Base-by-base conservation (phyloP, 2,329 filamentous ascomycete species). In the Scleromitrula shiraiana region DNA sequence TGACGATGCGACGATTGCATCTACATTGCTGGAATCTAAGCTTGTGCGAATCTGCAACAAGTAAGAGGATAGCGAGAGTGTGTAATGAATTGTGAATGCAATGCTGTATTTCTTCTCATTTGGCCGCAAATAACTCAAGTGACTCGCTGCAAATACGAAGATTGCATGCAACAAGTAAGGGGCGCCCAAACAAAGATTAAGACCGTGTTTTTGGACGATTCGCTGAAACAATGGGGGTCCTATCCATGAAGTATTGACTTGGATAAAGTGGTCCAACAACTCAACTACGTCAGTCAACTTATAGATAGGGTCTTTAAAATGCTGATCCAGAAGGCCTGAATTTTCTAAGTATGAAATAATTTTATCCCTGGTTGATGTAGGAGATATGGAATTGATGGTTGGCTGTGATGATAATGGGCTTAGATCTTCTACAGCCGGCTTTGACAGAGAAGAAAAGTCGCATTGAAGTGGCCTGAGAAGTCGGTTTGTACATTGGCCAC, bases 81-180 rank as follows among this genome's bases (percentile, higher is more conserved):
- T 17, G 27, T 50, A 50, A 15, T 50, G 48, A 2, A 41, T 8
- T 6, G 35, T 15, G 10, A 24, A 36, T 27, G 48, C 32, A 24
- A 46, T 24, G 26, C n/a, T 27, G n/a, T 40, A 50, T 20, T 41
- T 46, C 7, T 35, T 40, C 19, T 39, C 23, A 8, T 27, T 14
- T 15, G 49, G 44, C 8, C 33, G 17, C 26, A 51, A 15, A 35
- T 29, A 43, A 7, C 22, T 24, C 14, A 52, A 22, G 24, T 52
- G 50, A 22, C 41, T 42, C 17, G 50, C 50, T 27, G 50, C 41
- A 23, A 50, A 36, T n/a, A 47, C 41, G 14, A 52, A 41, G 29
- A 52, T 52, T 5, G 47, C 41, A 33, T 50, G 47, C 30, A 52
- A 30, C 22, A 52, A 12, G 10, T 51, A 48, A 9, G 44, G 38